Conservation (phyloP, 179 eudicot species). For the Drosera spatulata region DNA sequence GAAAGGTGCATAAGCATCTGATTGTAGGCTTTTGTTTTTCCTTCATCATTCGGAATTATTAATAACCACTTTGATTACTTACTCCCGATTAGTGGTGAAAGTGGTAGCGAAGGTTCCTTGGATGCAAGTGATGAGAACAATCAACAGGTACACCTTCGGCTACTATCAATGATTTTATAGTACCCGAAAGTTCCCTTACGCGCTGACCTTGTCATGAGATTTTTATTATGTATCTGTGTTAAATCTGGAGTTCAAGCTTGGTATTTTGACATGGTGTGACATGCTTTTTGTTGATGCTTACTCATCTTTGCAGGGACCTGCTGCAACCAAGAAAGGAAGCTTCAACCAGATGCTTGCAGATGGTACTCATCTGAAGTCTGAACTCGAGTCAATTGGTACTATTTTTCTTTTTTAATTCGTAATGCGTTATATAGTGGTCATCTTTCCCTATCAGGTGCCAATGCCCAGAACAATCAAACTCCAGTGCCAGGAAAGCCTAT, state of each 20-base stretch:
- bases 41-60: background rate
- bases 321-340: constrained; percentile 66
- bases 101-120: constrained; percentile 85
- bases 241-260: no score
- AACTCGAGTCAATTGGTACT: background rate
- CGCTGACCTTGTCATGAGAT: no score
- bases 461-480: constrained; percentile 43
- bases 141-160: constrained; percentile 20
- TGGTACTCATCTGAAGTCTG: constrained; percentile 30
- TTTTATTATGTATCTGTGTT: no score
- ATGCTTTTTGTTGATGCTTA: background rate
- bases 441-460: constrained; percentile 44
- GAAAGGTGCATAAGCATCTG: constrained; percentile 39
- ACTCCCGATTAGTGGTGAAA: constrained; percentile 50
- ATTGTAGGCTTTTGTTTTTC: background rate
- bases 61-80: background rate
- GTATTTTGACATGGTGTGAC: no score
- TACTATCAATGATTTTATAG: background rate
- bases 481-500: constrained; percentile 62
- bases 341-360: constrained; percentile 92
- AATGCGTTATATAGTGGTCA: background rate
- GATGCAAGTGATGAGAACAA: constrained; percentile 78
- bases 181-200: background rate
- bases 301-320: constrained; percentile 35
- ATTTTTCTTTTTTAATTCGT: background rate